Evolutionary conservation across 176 grass and related monocot species (phyloP).

Genomic region (Oryza australiensis): DNA sequence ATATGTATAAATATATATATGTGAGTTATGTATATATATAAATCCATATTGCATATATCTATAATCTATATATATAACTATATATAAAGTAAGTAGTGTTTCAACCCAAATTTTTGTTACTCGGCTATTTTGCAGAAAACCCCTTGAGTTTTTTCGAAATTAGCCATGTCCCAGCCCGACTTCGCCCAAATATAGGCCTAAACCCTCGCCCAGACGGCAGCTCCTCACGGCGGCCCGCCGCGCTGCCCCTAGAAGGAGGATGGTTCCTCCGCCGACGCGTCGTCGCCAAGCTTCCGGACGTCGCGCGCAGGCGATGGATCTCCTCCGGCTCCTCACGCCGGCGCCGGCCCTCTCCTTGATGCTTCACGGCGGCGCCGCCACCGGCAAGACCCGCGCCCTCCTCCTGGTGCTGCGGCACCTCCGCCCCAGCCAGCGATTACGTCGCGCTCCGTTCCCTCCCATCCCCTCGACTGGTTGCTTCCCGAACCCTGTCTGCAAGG

Average conservation of each 20-base stretch:
- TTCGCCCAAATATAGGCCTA: constrained; percentile 38
- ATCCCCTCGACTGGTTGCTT: constrained; percentile 31
- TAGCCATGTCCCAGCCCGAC: too few species aligned
- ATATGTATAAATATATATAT: too few species aligned
- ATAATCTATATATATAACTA: too few species aligned
- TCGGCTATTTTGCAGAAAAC: too few species aligned
- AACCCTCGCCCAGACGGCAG: constrained; percentile 15
- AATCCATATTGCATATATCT: too few species aligned
- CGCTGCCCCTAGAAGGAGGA: neutral
- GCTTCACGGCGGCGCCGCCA: constrained; percentile 63
- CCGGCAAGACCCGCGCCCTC: constrained; percentile 74
- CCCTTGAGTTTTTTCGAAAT: too few species aligned
- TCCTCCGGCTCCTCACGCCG: constrained; percentile 67
- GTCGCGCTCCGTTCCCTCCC: constrained; percentile 67
- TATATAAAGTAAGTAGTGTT: too few species aligned
- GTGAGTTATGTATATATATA: too few species aligned
- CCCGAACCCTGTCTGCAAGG: neutral
- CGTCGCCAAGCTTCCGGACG: constrained; percentile 39
- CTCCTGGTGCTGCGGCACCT: constrained; percentile 62
- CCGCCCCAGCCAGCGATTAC: constrained; percentile 45
- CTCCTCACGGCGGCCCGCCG: constrained; percentile 1
- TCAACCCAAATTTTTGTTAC: too few species aligned
- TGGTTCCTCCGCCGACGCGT: constrained; percentile 4
- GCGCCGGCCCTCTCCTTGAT: constrained; percentile 58
- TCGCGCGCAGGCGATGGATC: constrained; percentile 60